phyloP scores from a whole-genome alignment of 306 rosid genomes.

The Crataegus laevigata region DNA sequence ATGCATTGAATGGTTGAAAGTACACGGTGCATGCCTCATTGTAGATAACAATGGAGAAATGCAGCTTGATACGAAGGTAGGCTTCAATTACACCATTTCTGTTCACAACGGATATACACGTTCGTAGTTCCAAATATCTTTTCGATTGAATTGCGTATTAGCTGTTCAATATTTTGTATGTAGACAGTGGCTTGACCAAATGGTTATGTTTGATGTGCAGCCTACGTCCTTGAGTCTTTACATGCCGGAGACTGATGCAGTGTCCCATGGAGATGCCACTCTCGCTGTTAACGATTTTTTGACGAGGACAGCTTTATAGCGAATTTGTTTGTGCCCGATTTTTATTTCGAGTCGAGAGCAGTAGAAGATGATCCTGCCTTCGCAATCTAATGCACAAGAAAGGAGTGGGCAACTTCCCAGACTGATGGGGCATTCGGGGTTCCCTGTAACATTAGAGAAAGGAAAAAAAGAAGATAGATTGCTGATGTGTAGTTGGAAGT shows the following conservation, averaged over 20 bases:
- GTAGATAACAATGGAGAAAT: constrained; percentile 61
- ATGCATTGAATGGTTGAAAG: constrained; percentile 91
- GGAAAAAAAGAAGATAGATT: neutral
- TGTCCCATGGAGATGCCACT: constrained; percentile 85
- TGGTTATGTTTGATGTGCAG: constrained; percentile 38
- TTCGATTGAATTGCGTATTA: neutral
- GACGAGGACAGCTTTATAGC: constrained; percentile 53
- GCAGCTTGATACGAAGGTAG: constrained; percentile 77
- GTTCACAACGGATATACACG: neutral
- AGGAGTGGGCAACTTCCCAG: neutral
- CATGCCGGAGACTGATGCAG: constrained; percentile 93
- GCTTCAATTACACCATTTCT: constrained; percentile 12
- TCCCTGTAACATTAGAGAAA: constrained; percentile 25
- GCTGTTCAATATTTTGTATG: neutral
- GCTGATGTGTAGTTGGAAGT: constrained; percentile 10
- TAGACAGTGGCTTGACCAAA: neutral
- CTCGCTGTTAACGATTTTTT: constrained; percentile 91
- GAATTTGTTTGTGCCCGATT: constrained; percentile 16
- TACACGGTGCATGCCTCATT: constrained; percentile 66
- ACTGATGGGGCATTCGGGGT: constrained; percentile 11
- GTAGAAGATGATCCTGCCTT: constrained; percentile 29
- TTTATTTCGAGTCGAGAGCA: constrained; percentile 20
- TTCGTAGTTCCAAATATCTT: neutral
- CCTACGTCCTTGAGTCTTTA: constrained; percentile 55
- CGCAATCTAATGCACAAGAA: constrained; percentile 9